phyloP scores from a whole-genome alignment of 108 stramenopile species.

The Thalassiosira profunda region DNA sequence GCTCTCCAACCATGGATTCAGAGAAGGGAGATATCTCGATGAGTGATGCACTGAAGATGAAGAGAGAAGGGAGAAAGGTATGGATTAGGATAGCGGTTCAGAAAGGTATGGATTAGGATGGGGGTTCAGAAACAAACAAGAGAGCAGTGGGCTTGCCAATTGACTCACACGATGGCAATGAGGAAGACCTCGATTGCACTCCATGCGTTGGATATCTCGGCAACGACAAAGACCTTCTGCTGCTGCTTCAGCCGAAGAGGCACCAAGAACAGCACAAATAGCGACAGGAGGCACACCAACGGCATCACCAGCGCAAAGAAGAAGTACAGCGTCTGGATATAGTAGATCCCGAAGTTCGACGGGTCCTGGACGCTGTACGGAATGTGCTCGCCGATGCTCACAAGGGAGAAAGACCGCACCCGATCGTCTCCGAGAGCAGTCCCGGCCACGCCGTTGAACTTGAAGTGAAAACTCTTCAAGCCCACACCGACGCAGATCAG shows the following conservation, averaged over 20 bases:
- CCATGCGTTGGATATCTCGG: constrained; percentile 92
- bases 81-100: too few species aligned
- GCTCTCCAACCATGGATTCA: constrained; percentile 83
- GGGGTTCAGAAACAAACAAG: too few species aligned
- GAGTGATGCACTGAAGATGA: constrained; percentile 55
- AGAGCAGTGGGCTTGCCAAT: too few species aligned
- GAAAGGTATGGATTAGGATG: too few species aligned
- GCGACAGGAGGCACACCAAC: constrained; percentile 59
- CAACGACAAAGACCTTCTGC: constrained; percentile 65
- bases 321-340: constrained; percentile 79
- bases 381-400: constrained; percentile 76
- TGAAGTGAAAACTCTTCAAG: constrained; percentile 80
- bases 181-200: constrained; percentile 92
- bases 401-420: constrained; percentile 62
- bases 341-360: constrained; percentile 55
- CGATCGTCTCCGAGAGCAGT: constrained; percentile 66
- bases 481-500: constrained; percentile 54
- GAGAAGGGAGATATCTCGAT: constrained; percentile 87
- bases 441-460: constrained; percentile 89
- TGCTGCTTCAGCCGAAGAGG: constrained; percentile 70
- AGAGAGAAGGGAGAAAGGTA: not conserved
- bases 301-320: constrained; percentile 91
- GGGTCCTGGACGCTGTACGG: constrained; percentile 68
- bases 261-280: constrained; percentile 67
- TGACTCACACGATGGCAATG: constrained; percentile 46